phyloP scores from a whole-genome alignment of 805 yeast genomes.

The Candida vaughaniae region DNA sequence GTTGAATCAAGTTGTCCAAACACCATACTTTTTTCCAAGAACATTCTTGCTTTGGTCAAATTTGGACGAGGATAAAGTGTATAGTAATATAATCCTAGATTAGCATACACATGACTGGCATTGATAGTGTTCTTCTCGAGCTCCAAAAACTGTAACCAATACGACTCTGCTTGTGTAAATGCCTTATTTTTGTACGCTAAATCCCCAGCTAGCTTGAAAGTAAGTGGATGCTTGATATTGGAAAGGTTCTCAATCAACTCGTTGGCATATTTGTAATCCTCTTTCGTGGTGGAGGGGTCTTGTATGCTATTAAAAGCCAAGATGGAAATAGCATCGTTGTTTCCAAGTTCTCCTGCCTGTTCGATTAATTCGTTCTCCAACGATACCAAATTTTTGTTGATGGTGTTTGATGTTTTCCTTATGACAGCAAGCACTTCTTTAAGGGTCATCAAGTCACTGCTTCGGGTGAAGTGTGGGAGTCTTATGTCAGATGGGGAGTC shows the following conservation, averaged over 20 bases:
- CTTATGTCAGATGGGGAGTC: constrained; percentile 37
- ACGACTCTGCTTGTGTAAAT: constrained; percentile 53
- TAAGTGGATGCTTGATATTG: constrained; percentile 65
- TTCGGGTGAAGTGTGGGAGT: constrained; percentile 48
- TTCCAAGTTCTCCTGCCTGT: constrained; percentile 79
- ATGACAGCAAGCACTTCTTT: constrained; percentile 65
- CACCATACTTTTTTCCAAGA: constrained; percentile 59
- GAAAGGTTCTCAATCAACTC: constrained; percentile 57
- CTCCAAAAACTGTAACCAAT: constrained; percentile 58
- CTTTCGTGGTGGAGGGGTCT: constrained; percentile 27
- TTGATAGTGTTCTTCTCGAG: constrained; percentile 57
- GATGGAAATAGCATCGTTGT: constrained; percentile 74
- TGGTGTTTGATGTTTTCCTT: constrained; percentile 58
- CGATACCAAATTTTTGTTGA: constrained; percentile 53
- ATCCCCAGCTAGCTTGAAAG: constrained; percentile 79
- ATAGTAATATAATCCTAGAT: constrained; percentile 62
- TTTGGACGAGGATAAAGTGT: constrained; percentile 41
- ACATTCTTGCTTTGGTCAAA: constrained; percentile 50
- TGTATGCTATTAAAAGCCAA: constrained; percentile 64
- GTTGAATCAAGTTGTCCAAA: constrained; percentile 63
- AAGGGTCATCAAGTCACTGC: constrained; percentile 64
- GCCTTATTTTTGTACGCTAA: constrained; percentile 53
- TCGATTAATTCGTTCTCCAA: constrained; percentile 77
- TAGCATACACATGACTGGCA: constrained; percentile 71
- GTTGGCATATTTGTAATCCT: constrained; percentile 65